Base-by-base conservation (phyloP, 2,329 filamentous ascomycete genomes). In the Akanthomyces dipterigenus region DNA sequence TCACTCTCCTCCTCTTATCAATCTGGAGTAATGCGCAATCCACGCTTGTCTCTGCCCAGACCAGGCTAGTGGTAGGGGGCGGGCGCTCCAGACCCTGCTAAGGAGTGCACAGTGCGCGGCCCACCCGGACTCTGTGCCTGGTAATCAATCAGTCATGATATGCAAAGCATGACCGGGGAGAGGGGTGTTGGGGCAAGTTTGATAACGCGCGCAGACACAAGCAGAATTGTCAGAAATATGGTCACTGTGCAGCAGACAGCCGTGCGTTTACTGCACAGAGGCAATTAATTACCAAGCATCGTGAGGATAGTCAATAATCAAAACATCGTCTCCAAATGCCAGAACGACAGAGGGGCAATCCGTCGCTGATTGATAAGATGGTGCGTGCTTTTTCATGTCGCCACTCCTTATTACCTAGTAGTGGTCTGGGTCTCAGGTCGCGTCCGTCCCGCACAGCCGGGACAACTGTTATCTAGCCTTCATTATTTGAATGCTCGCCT, bases 71-170 rank as follows among this genome's bases (percentile, higher is more conserved):
- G 20, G 12, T 42, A 20, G 9, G n/a, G 22, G 36, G 18, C 16
- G 22, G 36, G 18, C 16, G 5, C 55, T 38, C 20, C 24, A n/a
- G 18, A 20, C 20, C 7, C 14, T 54, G 34, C 43, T 18, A 50
- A 42, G 31, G 28, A 5, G 2, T 24, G 24, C 24, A 59, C 46
- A 59, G 56, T 59, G 56, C 56, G 56, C 42, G 12, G 3, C n/a
- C 45, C 7, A 9, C 43, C 22, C 14, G 9, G 11, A 31, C 9
- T 7, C 55, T 46, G 43, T 48, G 31, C 43, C 43, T 18, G 20
- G 45, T 59, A 59, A 59, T 59, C 56, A 59, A 59, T 59, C 56
- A 51, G 46, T 59, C 56, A 59, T 42, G 56, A 59, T 59, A 42
- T 51, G 56, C 46, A 59, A 59, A 59, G 45, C 46, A 50, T 51